Evolutionary conservation across 2,329 filamentous ascomycete genomes (phyloP), one percentile per base, ranked within the genome.

Genomic region (Penicillium psychrosexuale): DNA sequence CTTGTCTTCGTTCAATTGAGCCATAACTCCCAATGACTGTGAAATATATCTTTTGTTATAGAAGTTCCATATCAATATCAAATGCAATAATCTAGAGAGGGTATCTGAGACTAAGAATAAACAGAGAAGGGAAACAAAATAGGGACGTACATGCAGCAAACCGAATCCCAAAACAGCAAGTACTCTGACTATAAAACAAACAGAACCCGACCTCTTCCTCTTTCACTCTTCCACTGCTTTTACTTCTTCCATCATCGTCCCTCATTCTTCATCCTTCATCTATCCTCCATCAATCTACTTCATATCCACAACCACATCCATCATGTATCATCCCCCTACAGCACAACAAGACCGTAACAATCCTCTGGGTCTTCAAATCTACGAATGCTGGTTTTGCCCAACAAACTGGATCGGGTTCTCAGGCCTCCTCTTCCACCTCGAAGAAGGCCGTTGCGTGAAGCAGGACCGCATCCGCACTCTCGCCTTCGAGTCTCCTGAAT

Each of bases 361-460:
- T 6, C 48, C 38, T 2, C 12, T 45, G 0, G n/a, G 17, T 12
- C 48, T 46, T 0, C 31, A n/a, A 3, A 31, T 34, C 6, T 53
- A 53, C 12, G 44, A 53, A 36, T 55, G 52, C 19, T 55, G 52
- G 52, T 54, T 54, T 15, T 54, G 52, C 11, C 15, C 19, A 12
- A 27, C 22, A 0, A 12, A 19, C 15, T 55, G 39, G 17, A 11
- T 30, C 4, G 52, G 47, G 0, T 55, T 55, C 9, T 51, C 47
- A 1, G 47, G 27, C 2, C 33, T 55, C 1, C 52, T 55, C 1
- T 34, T 11, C 3, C 52, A 55, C 19, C 39, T 50, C 1, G 52
- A 55, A 31, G 11, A 44, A 7, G 47, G 47, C 4, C 15, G 31
- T 2, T 55, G 52, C 5, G 47, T 55, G 3, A 51, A 45, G 31